These are phyloP conservation scores for Thalassiosira livingstoniorum DNA, from an alignment of 352 stramenopile genomes.

Conservation along the genomic window DNA sequence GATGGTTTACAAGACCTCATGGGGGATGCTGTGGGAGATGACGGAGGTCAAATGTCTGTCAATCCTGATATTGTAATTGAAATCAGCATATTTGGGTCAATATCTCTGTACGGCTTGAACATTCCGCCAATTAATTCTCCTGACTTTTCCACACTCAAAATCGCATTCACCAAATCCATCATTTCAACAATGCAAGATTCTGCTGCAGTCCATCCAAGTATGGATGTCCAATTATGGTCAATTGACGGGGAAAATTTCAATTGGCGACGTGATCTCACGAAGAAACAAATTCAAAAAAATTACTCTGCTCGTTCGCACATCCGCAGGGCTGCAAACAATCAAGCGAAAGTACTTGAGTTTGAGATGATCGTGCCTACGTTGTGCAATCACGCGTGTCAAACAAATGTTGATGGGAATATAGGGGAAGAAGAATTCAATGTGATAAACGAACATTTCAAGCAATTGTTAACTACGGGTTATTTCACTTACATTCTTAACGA, in stretches of 20 bases:
- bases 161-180: conserved; percentile 22
- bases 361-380: conserved; percentile 3
- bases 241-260: conserved; percentile 1
- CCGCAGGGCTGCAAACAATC: neutral
- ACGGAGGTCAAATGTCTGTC: neutral
- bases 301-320: no score
- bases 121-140: neutral
- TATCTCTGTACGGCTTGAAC: conserved; percentile 3
- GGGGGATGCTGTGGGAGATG: neutral
- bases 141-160: conserved; percentile 14
- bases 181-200: conserved; percentile 14
- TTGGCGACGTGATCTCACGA: conserved; percentile 10
- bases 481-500: conserved; percentile 4
- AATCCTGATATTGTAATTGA: conserved; percentile 9
- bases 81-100: conserved; percentile 1
- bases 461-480: neutral
- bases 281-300: no score
- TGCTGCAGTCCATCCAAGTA: conserved; percentile 14
- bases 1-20: neutral
- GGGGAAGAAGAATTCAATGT: neutral
- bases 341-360: conserved; percentile 4
- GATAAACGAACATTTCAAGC: conserved; percentile 4
- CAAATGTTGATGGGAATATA: neutral
- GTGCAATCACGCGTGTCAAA: conserved; percentile 10
- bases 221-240: conserved; percentile 22